phyloP scores from a whole-genome alignment of 2,329 filamentous ascomycete genomes.

The Scedosporium boydii region DNA sequence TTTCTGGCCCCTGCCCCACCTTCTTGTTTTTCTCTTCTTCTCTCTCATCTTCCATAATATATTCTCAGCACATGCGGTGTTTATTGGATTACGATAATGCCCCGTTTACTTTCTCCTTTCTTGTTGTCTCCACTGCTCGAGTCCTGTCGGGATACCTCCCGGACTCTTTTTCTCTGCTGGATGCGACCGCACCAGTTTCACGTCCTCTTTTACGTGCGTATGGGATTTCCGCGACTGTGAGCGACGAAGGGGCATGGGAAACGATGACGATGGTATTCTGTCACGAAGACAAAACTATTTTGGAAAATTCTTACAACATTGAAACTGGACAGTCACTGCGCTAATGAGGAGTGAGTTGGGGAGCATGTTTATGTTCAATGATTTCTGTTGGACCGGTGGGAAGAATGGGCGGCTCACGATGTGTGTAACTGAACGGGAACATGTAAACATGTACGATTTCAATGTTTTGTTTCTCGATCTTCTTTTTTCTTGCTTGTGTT shows the following conservation, averaged over 20 bases:
- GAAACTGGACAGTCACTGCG: neutral
- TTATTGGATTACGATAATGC: neutral
- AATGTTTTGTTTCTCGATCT: conserved; percentile 1
- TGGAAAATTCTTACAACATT: neutral
- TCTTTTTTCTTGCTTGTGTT: neutral
- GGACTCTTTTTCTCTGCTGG: neutral
- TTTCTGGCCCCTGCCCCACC: neutral
- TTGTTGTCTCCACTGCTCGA: neutral
- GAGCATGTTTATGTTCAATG: neutral
- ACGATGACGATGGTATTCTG: neutral
- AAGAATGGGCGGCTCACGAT: neutral
- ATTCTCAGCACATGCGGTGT: neutral
- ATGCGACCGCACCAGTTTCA: neutral
- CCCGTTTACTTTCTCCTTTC: neutral
- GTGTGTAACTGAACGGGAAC: neutral
- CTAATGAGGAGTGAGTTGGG: neutral
- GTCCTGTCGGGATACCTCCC: neutral
- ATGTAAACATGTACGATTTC: neutral
- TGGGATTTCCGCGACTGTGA: neutral
- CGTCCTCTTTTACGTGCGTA: neutral
- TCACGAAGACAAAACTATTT: neutral
- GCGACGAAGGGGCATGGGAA: neutral
- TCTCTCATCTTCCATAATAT: conserved; percentile 2
- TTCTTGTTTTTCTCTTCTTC: neutral
- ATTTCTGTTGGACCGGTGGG: neutral